phyloP scores from a whole-genome alignment of 1,284 basidiomycete genomes.

The Irpex lacteus region DNA sequence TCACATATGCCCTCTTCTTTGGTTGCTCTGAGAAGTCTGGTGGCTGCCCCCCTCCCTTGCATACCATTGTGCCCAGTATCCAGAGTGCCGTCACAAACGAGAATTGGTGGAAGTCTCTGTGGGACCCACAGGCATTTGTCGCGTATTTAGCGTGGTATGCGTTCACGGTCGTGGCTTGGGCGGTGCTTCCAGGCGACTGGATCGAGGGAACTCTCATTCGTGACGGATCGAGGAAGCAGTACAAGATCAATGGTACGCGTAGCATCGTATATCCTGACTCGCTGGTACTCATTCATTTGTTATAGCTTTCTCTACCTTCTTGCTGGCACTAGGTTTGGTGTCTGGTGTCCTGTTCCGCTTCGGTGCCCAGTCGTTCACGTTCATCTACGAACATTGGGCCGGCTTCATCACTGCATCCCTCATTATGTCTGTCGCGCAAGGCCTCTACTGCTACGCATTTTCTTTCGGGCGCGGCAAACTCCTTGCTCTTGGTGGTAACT shows the following conservation, averaged over 20 bases:
- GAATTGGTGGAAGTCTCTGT: slow-evolving; percentile 71
- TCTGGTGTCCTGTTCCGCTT: slow-evolving; percentile 67
- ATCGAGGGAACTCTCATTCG: slow-evolving; percentile 80
- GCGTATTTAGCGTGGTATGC: slow-evolving; percentile 91
- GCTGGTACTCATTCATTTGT: slow-evolving; percentile 3
- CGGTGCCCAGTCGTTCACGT: slow-evolving; percentile 82
- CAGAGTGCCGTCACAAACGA: slow-evolving; percentile 44
- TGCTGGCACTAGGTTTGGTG: slow-evolving; percentile 74
- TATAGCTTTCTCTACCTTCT: slow-evolving; percentile 83
- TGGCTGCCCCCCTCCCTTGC: slow-evolving; percentile 66
- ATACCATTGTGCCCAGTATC: slow-evolving; percentile 43
- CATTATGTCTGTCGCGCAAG: slow-evolving; percentile 78
- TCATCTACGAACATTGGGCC: slow-evolving; percentile 90
- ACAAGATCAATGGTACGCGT: slow-evolving; percentile 91
- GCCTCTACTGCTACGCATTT: slow-evolving; percentile 66
- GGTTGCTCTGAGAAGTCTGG: slow-evolving; percentile 79
- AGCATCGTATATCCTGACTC: not conserved
- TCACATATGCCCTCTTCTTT: slow-evolving; percentile 82
- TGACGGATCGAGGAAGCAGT: slow-evolving; percentile 75
- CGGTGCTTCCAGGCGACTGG: slow-evolving; percentile 83
- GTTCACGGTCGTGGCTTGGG: slow-evolving; percentile 84
- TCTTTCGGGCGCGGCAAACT: slow-evolving; percentile 73
- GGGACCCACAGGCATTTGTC: slow-evolving; percentile 75
- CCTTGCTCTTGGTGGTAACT: slow-evolving; percentile 91
- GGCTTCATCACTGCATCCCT: slow-evolving; percentile 86